Evolutionary conservation across 169 alveolate species (phyloP).

Genomic region (Theileria sp.): DNA sequence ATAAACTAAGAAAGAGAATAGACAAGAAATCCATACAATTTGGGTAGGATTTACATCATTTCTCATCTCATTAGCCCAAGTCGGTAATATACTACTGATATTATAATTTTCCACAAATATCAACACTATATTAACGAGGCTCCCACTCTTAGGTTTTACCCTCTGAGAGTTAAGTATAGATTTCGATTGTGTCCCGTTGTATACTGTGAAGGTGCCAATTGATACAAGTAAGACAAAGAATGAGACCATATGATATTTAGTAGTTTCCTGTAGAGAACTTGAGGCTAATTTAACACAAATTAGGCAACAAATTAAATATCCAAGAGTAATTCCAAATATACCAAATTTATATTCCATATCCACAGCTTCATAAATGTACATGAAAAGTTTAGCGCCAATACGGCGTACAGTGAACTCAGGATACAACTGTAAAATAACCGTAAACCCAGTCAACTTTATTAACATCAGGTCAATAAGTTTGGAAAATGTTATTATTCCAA

Average conservation of each 20-base stretch:
- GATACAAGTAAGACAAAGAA: slow-evolving; percentile 67
- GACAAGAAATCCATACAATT: slow-evolving; percentile 65
- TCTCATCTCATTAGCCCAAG: slow-evolving; percentile 80
- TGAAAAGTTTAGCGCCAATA: slow-evolving; percentile 22
- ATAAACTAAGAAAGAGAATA: slow-evolving; percentile 65
- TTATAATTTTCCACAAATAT: slow-evolving; percentile 73
- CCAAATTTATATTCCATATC: slow-evolving; percentile 34
- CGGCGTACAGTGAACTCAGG: slow-evolving; percentile 55
- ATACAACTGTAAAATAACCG: slow-evolving; percentile 70
- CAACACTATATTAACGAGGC: slow-evolving; percentile 28
- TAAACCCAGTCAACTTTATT: slow-evolving; percentile 64
- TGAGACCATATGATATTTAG: slow-evolving; percentile 68
- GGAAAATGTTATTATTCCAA: slow-evolving; percentile 71
- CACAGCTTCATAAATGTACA: slow-evolving; percentile 40
- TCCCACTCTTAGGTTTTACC: slow-evolving; percentile 25
- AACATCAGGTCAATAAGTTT: slow-evolving; percentile 73
- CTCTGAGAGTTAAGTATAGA: neutral
- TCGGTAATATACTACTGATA: slow-evolving; percentile 71
- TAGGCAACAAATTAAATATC: slow-evolving; percentile 70
- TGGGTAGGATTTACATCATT: slow-evolving; percentile 70
- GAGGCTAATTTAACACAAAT: slow-evolving; percentile 66
- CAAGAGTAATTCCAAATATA: slow-evolving; percentile 68
- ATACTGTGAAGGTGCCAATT: neutral
- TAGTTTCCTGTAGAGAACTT: slow-evolving; percentile 74
- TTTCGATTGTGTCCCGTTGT: neutral